Evolutionary conservation across 495 filamentous ascomycete species (phyloP).

Genomic region (Aspergillus egyptiacus): DNA sequence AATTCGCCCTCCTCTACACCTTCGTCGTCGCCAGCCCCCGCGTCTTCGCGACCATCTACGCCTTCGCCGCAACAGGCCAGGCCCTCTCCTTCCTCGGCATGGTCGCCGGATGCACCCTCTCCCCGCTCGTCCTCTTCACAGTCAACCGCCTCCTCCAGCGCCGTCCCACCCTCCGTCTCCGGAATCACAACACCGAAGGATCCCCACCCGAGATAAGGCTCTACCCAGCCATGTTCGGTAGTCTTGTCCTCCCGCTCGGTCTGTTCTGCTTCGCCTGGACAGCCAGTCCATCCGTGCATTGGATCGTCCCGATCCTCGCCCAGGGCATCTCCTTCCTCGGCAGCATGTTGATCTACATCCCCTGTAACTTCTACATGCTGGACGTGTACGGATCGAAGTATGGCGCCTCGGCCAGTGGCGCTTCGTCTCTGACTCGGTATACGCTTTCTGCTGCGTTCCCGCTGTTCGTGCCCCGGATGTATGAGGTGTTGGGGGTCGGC

Average conservation of each 20-base stretch:
- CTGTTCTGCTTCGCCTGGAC: conserved; percentile 79
- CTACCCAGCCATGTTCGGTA: conserved; percentile 59
- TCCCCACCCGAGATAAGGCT: conserved; percentile 67
- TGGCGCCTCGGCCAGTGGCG: conserved; percentile 21
- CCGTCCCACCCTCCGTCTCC: conserved; percentile 59
- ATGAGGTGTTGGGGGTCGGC: conserved; percentile 55
- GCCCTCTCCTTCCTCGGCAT: conserved; percentile 73
- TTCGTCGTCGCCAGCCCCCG: conserved; percentile 78
- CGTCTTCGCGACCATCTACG: conserved; percentile 62
- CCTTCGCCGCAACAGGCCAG: conserved; percentile 58
- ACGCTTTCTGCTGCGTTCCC: conserved; percentile 63
- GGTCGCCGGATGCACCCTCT: conserved; percentile 58
- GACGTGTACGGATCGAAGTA: conserved; percentile 9
- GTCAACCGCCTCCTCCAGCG: conserved; percentile 60
- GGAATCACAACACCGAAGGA: conserved; percentile 57
- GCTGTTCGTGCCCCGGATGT: conserved; percentile 68
- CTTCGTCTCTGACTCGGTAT: conserved; percentile 69
- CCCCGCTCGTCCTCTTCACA: conserved; percentile 34
- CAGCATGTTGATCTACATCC: conserved; percentile 72
- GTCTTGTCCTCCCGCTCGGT: conserved; percentile 58
- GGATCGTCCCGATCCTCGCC: conserved; percentile 65
- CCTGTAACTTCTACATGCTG: conserved; percentile 64
- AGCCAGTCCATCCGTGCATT: conserved; percentile 62
- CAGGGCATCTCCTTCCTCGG: conserved; percentile 64
- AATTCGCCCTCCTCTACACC: conserved; percentile 39